Conservation (phyloP, 768 basidiomycete species). For the Pulveroboletus sp. region DNA sequence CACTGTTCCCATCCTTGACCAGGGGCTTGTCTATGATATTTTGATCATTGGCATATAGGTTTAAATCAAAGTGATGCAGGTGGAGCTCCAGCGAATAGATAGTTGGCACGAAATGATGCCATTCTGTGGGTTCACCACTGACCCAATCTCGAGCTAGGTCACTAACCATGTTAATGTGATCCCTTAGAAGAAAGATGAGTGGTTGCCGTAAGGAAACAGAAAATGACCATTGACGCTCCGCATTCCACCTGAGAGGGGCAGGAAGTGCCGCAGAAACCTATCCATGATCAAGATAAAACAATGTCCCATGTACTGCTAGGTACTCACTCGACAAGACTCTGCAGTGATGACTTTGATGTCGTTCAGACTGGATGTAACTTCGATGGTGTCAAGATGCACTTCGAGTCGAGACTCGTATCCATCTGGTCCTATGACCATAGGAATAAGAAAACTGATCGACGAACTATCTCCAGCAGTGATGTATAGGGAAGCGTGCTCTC, state of each 20-base stretch:
- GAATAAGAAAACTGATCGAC: constrained; percentile 78
- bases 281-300: constrained; percentile 4
- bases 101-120: constrained; percentile 80
- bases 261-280: constrained; percentile 75
- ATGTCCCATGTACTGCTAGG: constrained; percentile 11
- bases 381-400: constrained; percentile 76
- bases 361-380: constrained; percentile 81
- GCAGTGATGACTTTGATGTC: constrained; percentile 76
- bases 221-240: constrained; percentile 73
- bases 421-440: constrained; percentile 65
- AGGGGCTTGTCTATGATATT: constrained; percentile 93
- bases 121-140: constrained; percentile 76
- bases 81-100: constrained; percentile 68
- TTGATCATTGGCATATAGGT: constrained; percentile 88
- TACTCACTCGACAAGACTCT: constrained; percentile 68
- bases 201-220: constrained; percentile 70
- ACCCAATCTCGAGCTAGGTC: constrained; percentile 94
- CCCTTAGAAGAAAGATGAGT: constrained; percentile 73
- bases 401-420: constrained; percentile 83
- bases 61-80: constrained; percentile 71
- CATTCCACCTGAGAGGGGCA: constrained; percentile 80
- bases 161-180: constrained; percentile 91
- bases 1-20: constrained; percentile 81
- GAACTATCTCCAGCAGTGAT: constrained; percentile 76
- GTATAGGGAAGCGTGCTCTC: constrained; percentile 70